phyloP scores from a whole-genome alignment of 148 eudicot genomes.

The Chenopodium suecicum region DNA sequence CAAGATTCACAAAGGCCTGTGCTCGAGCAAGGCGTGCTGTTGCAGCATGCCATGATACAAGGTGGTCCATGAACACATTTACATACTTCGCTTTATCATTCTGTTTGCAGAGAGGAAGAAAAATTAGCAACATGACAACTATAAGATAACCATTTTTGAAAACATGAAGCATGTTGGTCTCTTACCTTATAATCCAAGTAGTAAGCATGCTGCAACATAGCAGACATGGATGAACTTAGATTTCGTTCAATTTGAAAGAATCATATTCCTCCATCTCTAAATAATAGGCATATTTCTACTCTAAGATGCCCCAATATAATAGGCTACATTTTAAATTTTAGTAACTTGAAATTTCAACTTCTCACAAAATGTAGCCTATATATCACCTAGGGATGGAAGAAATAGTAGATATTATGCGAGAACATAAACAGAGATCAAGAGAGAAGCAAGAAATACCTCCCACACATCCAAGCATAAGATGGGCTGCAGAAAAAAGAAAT shows the following conservation, averaged over 20 bases:
- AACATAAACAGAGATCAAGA: neutral
- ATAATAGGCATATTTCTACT: too few species aligned
- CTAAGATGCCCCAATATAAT: too few species aligned
- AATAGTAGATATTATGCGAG: neutral
- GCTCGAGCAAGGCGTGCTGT: conserved; percentile 74
- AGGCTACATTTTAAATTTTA: neutral
- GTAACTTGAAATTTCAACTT: neutral
- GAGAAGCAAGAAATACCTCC: conserved; percentile 64
- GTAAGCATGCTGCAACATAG: conserved; percentile 83
- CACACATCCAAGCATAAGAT: conserved; percentile 77
- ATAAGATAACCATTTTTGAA: neutral
- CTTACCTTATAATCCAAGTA: conserved; percentile 86
- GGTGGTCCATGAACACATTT: conserved; percentile 72
- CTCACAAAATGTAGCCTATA: too few species aligned
- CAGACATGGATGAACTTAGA: conserved; percentile 18
- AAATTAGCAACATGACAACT: neutral
- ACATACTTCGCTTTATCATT: conserved; percentile 67
- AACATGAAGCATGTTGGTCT: neutral
- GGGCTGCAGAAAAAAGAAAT: conserved; percentile 61
- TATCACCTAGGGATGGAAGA: neutral
- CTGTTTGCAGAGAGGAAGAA: conserved; percentile 33
- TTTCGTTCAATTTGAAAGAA: neutral
- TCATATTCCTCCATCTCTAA: neutral
- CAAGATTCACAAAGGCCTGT: conserved; percentile 79
- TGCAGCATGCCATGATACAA: conserved; percentile 86